Base-by-base conservation (phyloP, 805 yeast genomes). In the Yarrowia deformans region DNA sequence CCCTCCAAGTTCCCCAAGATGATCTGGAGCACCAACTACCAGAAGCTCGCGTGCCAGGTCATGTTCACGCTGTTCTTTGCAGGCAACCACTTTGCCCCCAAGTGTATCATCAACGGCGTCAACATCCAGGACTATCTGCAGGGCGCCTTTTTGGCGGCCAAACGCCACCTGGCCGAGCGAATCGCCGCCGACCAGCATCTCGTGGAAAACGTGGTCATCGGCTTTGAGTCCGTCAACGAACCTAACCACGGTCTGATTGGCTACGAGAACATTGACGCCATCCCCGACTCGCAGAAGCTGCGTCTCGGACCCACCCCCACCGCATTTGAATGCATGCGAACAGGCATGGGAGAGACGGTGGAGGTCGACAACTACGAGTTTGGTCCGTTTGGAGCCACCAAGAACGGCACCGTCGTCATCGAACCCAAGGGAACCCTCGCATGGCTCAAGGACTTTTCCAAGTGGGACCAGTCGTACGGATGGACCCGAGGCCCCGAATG, bases 21-120 rank as follows among this genome's bases (percentile, higher is more conserved):
- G 98, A 81, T 92, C 52, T 93, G 98, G 98, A 87, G 97, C 0
- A 87, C 97, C 1, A 93, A 93, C 77, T 92, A 91, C 75, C 84
- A 81, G 70, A 82, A 94, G 42, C 80, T 92, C 63, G 97, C 90
- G 0, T 82, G 90, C 45, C 85, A 87, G 71, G 87, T 90, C n/a
- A 90, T 93, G 97, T 93, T 92, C 77, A 90, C 97, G 0, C 76
- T 91, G 73, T 93, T 93, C 74, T 93, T 91, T 79, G 88, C 89
- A 1, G 98, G 98, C 1, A 83, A 83, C 67, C 78, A 80, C 29
- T 90, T 85, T 78, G 90, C 93, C 35, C 97, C 98, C 0, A 84
- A 89, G 69, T 87, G 91, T 69, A 79, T 81, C 2, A 82, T 93
- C 35, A 84, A 91, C 76, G 93, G 88, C 13, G 80, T 80, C 13